Conservation (phyloP, 129 eudicot species). For the Daucus carota region DH1_v3.0 NC_030383.2:4248501-4249000, state of each 20-base stretch:
- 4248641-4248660: not conserved
- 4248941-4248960: not conserved
- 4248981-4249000: constrained; percentile 69
- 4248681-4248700: not conserved
- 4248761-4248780: constrained; percentile 45
- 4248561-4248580: not conserved
- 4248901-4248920: constrained; percentile 25
- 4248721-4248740: constrained; percentile 85
- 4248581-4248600: not conserved
- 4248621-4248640: not conserved
- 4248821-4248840: constrained; percentile 25
- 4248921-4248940: not conserved
- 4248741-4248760: constrained; percentile 92
- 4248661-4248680: not conserved
- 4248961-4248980: constrained; percentile 17
- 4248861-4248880: constrained; percentile 32
- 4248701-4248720: constrained; percentile 18
- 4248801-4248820: constrained; percentile 58
- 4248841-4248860: constrained; percentile 24
- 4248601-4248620: not conserved
- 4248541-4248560: not conserved
- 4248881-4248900: constrained; percentile 51
- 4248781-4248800: constrained; percentile 63
- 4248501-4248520: not conserved
- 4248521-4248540: not conserved